phyloP scores from a whole-genome alignment of 805 yeast genomes.

The Kuraishia cidri region DNA sequence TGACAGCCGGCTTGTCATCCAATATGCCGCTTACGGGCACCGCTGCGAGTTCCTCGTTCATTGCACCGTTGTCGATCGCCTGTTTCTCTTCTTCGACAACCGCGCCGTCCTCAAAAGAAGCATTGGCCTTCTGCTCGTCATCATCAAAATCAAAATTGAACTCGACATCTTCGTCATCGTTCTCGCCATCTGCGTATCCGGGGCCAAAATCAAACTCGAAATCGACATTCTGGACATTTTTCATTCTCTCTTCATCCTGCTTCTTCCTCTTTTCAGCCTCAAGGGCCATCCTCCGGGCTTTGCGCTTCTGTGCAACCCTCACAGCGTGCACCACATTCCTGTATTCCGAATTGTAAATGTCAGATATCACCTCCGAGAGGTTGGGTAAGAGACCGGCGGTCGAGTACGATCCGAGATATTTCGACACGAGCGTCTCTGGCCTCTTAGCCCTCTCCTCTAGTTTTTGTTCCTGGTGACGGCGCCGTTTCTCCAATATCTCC shows the following conservation, averaged over 20 bases:
- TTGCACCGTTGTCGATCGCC: no score
- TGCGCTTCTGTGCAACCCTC: conserved; percentile 21
- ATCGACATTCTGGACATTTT: conserved; percentile 10
- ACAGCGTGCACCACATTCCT: conserved; percentile 15
- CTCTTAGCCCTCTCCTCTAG: conserved; percentile 19
- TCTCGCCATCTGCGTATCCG: conserved; percentile 1
- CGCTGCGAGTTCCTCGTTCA: no score
- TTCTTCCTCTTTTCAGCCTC: conserved; percentile 19
- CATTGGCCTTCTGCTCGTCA: no score
- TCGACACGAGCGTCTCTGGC: conserved; percentile 21
- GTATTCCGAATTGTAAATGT: conserved; percentile 11
- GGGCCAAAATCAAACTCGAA: conserved; percentile 10
- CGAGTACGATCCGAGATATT: conserved; percentile 20
- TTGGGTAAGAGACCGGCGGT: conserved; percentile 9
- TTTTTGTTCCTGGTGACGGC: conserved; percentile 21
- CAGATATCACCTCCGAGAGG: conserved; percentile 9
- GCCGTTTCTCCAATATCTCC: conserved; percentile 22
- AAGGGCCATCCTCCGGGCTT: conserved; percentile 13
- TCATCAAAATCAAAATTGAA: conserved; percentile 19
- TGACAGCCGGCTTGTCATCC: no score
- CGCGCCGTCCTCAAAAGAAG: no score
- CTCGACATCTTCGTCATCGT: conserved; percentile 10
- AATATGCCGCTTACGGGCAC: no score
- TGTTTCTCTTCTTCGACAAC: no score
- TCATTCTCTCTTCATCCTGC: conserved; percentile 10